Base-by-base conservation (phyloP, 768 basidiomycete genomes). In the Lactifluus rugatus region DNA sequence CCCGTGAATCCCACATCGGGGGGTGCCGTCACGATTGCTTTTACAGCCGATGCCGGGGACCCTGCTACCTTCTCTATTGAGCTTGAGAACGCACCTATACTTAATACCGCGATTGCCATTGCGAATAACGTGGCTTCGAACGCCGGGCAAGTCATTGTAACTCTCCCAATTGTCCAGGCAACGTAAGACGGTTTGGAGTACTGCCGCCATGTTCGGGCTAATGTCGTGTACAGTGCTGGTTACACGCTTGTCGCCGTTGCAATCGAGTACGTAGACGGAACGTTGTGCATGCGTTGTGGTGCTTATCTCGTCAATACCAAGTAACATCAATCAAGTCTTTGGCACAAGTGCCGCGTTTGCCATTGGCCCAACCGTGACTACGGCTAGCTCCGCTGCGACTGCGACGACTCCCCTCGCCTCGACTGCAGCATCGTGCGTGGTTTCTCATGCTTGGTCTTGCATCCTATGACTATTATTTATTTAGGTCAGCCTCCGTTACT, bases 221-320 rank as follows among this genome's bases (percentile, higher is more conserved):
- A 55, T 31, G 17, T 51, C 17, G 14, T 16, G 10, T 36, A 28
- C 17, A 64, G 63, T 11, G 36, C 21, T 36, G 32, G 26, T 17
- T 64, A 64, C 39, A 62, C 56, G 3, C 7, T 64, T 11, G 25
- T 55, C 47, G 63, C 63, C 13, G 61, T 64, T 23, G 32, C 44
- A 48, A 23, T 64, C 47, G 25, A 45, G 63, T 62, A 44, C 5
- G 63, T 32, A 21, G 13, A 23, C 5, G 13, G 17, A 34, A 23
- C 3, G 2, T 2, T 42, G 19, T 41, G 13, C 46, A 39, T 23
- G 25, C 46, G 19, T n/a, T n/a, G 19, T 23, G 5, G 19, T 23
- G 5, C 42, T 52, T 23, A 62, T 41, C 25, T 2, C 9, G 10
- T 21, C 41, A 45, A 39, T 7, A 2, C 31, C 23, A 32, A 64